Percentiles rank a stretch among this genome's conserved stretches.
phyloP scores from a whole-genome alignment of 2,329 filamentous ascomycete genomes.

The Trichoderma endophyticum region DNA sequence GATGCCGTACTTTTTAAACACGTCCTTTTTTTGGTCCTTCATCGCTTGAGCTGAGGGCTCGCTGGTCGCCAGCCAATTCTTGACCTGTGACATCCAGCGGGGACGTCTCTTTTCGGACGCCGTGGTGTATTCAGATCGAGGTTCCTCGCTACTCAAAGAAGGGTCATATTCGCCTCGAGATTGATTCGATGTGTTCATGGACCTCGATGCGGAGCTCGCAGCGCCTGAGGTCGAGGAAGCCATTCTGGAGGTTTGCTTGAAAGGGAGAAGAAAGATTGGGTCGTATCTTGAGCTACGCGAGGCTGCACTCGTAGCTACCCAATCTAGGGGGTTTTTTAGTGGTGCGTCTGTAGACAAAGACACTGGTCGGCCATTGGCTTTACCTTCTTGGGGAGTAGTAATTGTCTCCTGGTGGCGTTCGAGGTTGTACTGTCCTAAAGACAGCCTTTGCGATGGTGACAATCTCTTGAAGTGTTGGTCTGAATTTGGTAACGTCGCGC shows the following conservation, averaged over 20 bases:
- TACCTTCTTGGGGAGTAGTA: not conserved
- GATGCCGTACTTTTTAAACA: slow-evolving; percentile 44
- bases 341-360: not conserved
- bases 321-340: not conserved
- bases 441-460: not conserved
- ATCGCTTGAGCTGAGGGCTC: slow-evolving; percentile 51
- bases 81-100: slow-evolving; percentile 44
- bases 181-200: slow-evolving; percentile 19
- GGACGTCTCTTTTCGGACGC: slow-evolving; percentile 26
- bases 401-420: not conserved
- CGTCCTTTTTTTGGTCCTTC: slow-evolving; percentile 43
- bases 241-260: not conserved
- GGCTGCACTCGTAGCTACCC: not conserved
- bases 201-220: not conserved
- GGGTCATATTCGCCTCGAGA: slow-evolving; percentile 27
- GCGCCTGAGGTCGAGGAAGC: not conserved
- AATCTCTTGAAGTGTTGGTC: slow-evolving; percentile 5
- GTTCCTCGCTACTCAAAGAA: slow-evolving; percentile 24
- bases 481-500: slow-evolving; percentile 6
- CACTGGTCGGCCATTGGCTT: not conserved
- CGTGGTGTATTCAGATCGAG: slow-evolving; percentile 8
- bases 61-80: slow-evolving; percentile 46
- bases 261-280: not conserved
- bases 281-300: not conserved
- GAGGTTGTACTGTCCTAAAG: not conserved